Conservation (phyloP, 2,329 filamentous ascomycete genomes). For the Paecilomyces variotii region DNA sequence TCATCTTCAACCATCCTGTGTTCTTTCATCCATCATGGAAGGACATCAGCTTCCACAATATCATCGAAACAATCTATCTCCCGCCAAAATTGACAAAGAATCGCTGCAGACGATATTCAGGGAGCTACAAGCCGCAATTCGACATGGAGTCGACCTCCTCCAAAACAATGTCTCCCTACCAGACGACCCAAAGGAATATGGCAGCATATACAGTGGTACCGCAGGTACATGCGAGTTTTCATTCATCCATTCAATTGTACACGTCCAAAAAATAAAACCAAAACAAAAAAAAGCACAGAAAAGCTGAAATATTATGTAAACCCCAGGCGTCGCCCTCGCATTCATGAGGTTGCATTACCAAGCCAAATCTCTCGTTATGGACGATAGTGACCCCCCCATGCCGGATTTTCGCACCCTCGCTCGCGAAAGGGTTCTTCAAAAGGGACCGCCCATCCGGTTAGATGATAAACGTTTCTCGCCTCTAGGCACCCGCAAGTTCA, state of each 20-base stretch:
- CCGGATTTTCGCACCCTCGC: conserved; percentile 20
- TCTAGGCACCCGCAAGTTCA: not conserved
- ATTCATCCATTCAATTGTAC: not conserved
- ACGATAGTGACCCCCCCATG: conserved; percentile 3
- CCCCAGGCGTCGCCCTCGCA: conserved; percentile 27
- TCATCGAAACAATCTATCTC: conserved; percentile 18
- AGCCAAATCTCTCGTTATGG: conserved; percentile 15
- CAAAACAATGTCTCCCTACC: conserved; percentile 14
- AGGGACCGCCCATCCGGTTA: conserved; percentile 7
- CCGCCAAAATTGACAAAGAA: conserved; percentile 10
- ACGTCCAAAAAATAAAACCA: not conserved
- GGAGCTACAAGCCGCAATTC: conserved; percentile 22
- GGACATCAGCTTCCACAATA: conserved; percentile 14
- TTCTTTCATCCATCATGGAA: conserved; percentile 6
- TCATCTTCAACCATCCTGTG: not conserved
- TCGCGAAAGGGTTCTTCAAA: conserved; percentile 17
- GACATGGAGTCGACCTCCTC: conserved; percentile 19
- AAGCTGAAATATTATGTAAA: not conserved
- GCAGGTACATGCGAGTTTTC: conserved; percentile 17
- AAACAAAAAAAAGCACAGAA: not conserved
- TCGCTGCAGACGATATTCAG: conserved; percentile 13
- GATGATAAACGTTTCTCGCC: not conserved
- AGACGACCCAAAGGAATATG: conserved; percentile 16
- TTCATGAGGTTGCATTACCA: conserved; percentile 33
- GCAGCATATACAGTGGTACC: conserved; percentile 23